A percentile compares a stretch with the other conserved stretches of the same genome.
Evolutionary conservation across 306 rosid genomes (phyloP).

Genomic region (Lathyrus oleraceus): DNA sequence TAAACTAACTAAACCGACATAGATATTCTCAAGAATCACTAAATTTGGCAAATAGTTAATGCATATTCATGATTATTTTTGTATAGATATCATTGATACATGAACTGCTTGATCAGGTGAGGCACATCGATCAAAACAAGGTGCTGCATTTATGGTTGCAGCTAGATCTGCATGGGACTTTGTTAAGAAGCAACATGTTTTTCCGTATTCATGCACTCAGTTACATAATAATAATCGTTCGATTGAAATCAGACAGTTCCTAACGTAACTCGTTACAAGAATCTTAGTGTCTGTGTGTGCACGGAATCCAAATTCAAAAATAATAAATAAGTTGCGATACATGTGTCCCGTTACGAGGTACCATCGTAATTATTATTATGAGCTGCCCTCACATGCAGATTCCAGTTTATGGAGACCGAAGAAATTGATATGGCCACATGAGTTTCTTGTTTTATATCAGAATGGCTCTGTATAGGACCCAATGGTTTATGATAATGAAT

Average conservation of each 20-base stretch:
- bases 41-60: not conserved
- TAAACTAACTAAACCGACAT: too few species aligned
- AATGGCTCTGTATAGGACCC: constrained; percentile 4
- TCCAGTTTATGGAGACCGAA: constrained; percentile 35
- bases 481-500: constrained; percentile 31
- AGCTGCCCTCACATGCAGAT: constrained; percentile 28
- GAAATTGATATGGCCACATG: constrained; percentile 30
- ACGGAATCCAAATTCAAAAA: too few species aligned
- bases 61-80: not conserved
- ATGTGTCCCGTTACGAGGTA: constrained; percentile 26
- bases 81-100: not conserved
- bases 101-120: constrained; percentile 5
- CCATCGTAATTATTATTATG: not conserved
- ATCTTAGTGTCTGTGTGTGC: too few species aligned
- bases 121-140: not conserved
- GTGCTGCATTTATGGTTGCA: constrained; percentile 22
- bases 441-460: not conserved
- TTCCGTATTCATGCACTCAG: too few species aligned
- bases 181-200: not conserved
- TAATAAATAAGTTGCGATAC: not conserved
- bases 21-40: not conserved
- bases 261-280: too few species aligned
- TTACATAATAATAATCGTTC: too few species aligned
- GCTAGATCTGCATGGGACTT: not conserved
- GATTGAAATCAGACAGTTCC: too few species aligned